Evolutionary conservation across 192 early-diverging fungal species (phyloP).

Genomic region (Mortierella hygrophila): DNA sequence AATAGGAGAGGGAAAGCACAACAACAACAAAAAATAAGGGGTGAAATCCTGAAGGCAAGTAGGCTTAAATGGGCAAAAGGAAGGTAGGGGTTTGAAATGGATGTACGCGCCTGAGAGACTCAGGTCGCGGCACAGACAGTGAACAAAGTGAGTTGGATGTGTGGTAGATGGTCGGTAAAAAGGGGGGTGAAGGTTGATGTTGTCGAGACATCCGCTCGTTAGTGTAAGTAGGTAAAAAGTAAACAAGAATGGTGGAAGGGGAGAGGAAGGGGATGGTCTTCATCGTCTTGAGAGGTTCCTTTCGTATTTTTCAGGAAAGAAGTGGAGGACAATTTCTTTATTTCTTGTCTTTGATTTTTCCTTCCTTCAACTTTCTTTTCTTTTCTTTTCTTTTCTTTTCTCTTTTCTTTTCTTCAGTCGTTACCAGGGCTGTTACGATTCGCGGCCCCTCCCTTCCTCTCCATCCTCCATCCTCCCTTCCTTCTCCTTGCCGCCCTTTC

Average conservation of each 20-base stretch:
- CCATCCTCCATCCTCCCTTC: neutral
- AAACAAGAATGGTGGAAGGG: neutral
- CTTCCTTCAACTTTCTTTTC: neutral
- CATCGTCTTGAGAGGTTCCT: neutral
- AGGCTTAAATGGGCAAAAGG: neutral
- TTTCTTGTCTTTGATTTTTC: too few relatives aligned
- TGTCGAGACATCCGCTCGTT: neutral
- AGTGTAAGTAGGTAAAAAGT: neutral
- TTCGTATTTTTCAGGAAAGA: neutral
- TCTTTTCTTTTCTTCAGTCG: neutral
- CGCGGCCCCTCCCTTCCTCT: slow-evolving; percentile 4
- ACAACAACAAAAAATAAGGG: slow-evolving; percentile 2
- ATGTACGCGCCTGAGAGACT: neutral
- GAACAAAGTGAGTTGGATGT: neutral
- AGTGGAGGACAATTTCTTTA: too few relatives aligned
- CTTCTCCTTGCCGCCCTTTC: neutral
- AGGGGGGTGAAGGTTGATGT: neutral
- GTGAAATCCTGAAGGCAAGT: neutral
- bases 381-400: neutral
- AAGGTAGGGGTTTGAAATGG: neutral
- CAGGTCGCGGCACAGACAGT: neutral
- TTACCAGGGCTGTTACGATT: slow-evolving; percentile 26
- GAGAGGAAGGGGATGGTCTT: neutral
- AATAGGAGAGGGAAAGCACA: neutral
- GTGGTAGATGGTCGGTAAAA: neutral